These are phyloP conservation scores for Medicago arabica DNA, from an alignment of 306 rosid genomes.

Conservation along the genomic window DNA sequence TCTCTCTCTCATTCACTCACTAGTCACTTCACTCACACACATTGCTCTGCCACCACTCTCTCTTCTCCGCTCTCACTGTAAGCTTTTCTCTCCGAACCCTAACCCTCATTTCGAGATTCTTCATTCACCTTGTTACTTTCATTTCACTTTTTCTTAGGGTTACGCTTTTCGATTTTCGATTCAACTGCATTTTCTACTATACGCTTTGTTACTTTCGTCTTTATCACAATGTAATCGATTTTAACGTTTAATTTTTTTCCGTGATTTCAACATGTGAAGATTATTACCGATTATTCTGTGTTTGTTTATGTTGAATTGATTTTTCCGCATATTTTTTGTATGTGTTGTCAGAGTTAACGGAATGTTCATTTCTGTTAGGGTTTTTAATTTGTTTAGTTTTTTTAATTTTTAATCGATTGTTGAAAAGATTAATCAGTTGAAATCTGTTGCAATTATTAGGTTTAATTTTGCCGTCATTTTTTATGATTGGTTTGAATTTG, in stretches of 20 bases:
- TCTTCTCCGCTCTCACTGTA: conserved; percentile 39
- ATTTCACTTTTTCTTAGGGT: conserved; percentile 32
- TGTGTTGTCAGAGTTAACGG: conserved; percentile 4
- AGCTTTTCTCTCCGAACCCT: conserved; percentile 30
- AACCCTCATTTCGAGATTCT: neutral
- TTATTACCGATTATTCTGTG: conserved; percentile 8
- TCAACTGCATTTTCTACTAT: conserved; percentile 18
- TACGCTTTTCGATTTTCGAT: conserved; percentile 28
- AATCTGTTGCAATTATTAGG: conserved; percentile 4
- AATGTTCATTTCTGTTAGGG: conserved; percentile 26
- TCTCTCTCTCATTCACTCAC: neutral
- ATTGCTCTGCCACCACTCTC: conserved; percentile 32
- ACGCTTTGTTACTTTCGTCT: neutral
- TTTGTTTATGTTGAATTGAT: neutral
- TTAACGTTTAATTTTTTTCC: conserved; percentile 3
- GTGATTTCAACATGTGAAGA: neutral
- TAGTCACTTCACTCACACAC: conserved; percentile 16
- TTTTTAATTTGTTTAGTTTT: conserved; percentile 13
- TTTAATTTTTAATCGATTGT: conserved; percentile 2
- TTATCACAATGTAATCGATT: conserved; percentile 3
- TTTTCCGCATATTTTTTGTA: neutral
- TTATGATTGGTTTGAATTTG: neutral
- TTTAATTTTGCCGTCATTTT: neutral
- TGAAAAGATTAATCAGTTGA: conserved; percentile 3
- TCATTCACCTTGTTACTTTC: conserved; percentile 2